Evolutionary conservation across 306 rosid species (phyloP).

Genomic region (Malus orientalis): DNA sequence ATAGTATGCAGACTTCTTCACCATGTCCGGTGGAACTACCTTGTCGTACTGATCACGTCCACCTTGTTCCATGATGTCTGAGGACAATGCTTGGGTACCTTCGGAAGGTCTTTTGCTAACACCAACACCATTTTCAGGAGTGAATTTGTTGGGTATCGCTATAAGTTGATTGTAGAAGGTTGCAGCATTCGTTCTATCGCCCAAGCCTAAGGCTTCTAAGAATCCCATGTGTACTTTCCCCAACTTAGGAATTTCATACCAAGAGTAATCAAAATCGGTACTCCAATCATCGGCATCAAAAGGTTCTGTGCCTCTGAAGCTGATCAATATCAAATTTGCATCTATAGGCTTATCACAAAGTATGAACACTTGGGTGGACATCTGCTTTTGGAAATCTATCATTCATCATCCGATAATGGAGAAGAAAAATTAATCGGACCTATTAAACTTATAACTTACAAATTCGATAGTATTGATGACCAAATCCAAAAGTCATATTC

Average conservation of each 20-base stretch:
- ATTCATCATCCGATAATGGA: background rate
- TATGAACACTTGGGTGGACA: constrained; percentile 57
- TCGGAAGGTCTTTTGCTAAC: constrained; percentile 3
- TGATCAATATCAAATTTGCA: constrained; percentile 58
- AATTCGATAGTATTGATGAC: background rate
- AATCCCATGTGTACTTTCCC: constrained; percentile 82
- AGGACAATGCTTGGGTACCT: constrained; percentile 7
- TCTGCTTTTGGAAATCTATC: constrained; percentile 50
- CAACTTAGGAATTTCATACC: constrained; percentile 59
- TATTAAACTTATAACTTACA: background rate
- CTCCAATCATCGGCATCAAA: constrained; percentile 76
- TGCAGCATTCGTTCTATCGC: constrained; percentile 35
- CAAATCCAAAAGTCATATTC: background rate
- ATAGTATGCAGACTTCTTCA: constrained; percentile 48
- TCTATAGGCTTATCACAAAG: constrained; percentile 55
- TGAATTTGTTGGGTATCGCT: constrained; percentile 1
- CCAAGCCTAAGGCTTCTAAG: constrained; percentile 78
- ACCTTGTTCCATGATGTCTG: background rate
- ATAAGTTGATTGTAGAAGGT: constrained; percentile 38
- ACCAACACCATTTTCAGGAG: constrained; percentile 6
- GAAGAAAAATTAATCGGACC: background rate
- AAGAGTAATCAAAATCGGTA: constrained; percentile 76
- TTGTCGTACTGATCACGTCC: background rate
- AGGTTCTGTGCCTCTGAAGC: constrained; percentile 84
- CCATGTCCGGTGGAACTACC: constrained; percentile 26